phyloP scores from a whole-genome alignment of 2,329 filamentous ascomycete genomes.

The Ascochyta clinopodiicola region DNA sequence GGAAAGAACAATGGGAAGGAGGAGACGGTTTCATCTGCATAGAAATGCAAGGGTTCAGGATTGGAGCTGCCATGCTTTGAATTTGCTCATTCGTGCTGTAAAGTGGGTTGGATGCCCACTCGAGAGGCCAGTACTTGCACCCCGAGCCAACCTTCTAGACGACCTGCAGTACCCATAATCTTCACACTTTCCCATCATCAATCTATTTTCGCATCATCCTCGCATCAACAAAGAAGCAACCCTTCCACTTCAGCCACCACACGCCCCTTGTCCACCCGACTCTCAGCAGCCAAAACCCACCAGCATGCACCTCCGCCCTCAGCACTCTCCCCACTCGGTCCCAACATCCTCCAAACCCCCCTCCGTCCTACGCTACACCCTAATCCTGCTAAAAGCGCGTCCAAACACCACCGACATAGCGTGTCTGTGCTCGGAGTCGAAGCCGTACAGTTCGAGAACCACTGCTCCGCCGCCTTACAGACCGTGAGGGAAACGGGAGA shows the following conservation, averaged over 20 bases:
- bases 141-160: not conserved
- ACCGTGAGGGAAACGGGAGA: not conserved
- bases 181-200: not conserved
- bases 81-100: not conserved
- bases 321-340: not conserved
- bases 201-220: not conserved
- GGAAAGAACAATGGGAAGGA: conserved; percentile 1
- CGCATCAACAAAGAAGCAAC: not conserved
- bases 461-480: conserved; percentile 7
- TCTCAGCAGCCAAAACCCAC: not conserved
- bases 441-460: not conserved
- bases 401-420: conserved; percentile 20
- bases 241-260: not conserved
- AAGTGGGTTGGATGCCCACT: not conserved
- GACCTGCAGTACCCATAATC: not conserved
- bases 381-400: conserved; percentile 39
- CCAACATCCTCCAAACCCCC: conserved; percentile 26
- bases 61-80: not conserved
- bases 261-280: not conserved
- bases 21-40: not conserved
- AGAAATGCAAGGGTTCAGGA: not conserved
- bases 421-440: not conserved
- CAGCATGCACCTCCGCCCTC: not conserved
- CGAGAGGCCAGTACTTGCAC: not conserved
- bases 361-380: conserved; percentile 34